A percentile compares a stretch with the other conserved stretches of the same genome.
Evolutionary conservation across 176 grass and related monocot species (phyloP).

Genomic region (Microstegium vimineum): DNA sequence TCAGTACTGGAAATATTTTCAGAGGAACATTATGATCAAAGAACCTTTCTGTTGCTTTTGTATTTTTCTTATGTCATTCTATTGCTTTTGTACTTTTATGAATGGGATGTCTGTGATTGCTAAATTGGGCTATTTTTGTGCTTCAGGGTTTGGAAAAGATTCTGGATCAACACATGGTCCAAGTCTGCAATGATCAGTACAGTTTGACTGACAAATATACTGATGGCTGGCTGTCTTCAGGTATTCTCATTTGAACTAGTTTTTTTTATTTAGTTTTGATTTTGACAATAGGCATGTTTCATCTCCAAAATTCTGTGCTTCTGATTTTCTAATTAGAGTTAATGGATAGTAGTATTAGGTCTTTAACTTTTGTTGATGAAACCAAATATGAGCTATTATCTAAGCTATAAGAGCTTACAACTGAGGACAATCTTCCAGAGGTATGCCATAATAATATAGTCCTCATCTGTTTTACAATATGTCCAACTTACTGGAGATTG

Average conservation of each 20-base stretch:
- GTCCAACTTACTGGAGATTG: too few relatives aligned
- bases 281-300: background rate
- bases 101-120: background rate
- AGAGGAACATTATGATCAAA: slow-evolving; percentile 1
- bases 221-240: slow-evolving; percentile 88
- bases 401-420: background rate
- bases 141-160: slow-evolving; percentile 83
- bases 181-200: slow-evolving; percentile 89
- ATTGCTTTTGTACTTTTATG: background rate
- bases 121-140: slow-evolving; percentile 29
- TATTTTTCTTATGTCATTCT: background rate
- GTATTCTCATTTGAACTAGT: slow-evolving; percentile 43
- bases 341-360: too few relatives aligned
- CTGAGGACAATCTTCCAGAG: background rate
- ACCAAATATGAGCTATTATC: background rate
- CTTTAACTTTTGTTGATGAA: too few relatives aligned
- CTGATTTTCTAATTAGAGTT: background rate
- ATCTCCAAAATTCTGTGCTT: background rate
- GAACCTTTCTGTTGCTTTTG: background rate
- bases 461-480: background rate
- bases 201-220: slow-evolving; percentile 72
- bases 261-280: background rate
- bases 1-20: background rate
- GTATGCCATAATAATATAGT: background rate
- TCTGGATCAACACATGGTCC: slow-evolving; percentile 67